Conservation (phyloP, 192 early-diverging fungal species). For the Coemansia aciculifera region DNA sequence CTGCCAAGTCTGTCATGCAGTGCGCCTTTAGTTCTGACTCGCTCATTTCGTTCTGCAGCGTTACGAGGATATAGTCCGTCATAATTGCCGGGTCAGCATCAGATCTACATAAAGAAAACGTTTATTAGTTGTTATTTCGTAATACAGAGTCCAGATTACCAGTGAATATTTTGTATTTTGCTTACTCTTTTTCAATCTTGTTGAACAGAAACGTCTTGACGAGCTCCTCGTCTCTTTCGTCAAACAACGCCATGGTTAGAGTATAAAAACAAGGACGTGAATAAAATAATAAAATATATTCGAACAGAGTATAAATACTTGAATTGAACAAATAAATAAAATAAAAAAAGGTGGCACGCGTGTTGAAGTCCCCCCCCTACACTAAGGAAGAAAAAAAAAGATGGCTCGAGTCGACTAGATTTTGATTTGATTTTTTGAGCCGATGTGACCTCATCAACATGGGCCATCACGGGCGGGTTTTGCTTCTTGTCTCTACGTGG, state of each 20-base stretch:
- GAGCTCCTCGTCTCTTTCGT: slow-evolving; percentile 36
- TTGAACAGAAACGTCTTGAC: slow-evolving; percentile 40
- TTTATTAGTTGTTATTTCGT: background rate
- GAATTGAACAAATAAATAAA: background rate
- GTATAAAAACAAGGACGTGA: too few species aligned
- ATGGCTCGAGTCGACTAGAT: background rate
- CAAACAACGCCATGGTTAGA: slow-evolving; percentile 34
- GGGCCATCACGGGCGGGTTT: too few species aligned
- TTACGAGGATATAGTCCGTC: slow-evolving; percentile 49
- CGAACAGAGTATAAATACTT: too few species aligned
- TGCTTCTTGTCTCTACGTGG: background rate
- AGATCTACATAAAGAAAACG: slow-evolving; percentile 24
- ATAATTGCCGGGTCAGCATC: slow-evolving; percentile 48
- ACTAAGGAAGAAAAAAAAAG: background rate
- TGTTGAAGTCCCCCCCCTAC: background rate
- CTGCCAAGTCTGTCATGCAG: slow-evolving; percentile 39
- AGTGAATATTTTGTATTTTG: background rate
- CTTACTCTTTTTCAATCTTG: slow-evolving; percentile 48
- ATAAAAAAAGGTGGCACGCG: background rate
- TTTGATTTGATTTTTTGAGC: background rate
- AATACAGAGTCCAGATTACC: slow-evolving; percentile 1
- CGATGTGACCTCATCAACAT: background rate
- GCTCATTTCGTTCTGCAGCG: slow-evolving; percentile 48
- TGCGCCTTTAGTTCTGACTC: slow-evolving; percentile 31
- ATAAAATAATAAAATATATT: background rate